A percentile compares a stretch with the other conserved stretches of the same genome.
phyloP scores from a whole-genome alignment of 345 rosid genomes.

The Linum trigynum region DNA sequence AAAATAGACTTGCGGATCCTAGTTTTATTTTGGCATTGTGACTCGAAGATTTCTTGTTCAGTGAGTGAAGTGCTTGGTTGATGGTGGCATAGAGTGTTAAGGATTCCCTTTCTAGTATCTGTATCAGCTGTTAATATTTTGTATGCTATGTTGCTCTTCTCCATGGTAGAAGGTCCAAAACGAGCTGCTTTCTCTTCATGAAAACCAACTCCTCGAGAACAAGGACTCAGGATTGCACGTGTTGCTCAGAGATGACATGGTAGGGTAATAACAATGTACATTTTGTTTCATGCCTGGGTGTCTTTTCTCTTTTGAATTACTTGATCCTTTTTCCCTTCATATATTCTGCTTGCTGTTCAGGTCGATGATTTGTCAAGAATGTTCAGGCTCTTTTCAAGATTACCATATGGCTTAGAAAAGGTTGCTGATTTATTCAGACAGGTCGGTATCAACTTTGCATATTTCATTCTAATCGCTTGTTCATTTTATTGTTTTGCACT shows the following conservation, averaged over 20 bases:
- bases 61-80: not conserved
- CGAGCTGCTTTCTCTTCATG: conserved; percentile 27
- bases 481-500: too few species aligned
- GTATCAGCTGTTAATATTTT: too few species aligned
- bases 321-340: too few species aligned
- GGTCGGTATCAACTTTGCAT: conserved; percentile 30
- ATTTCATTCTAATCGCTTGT: too few species aligned
- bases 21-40: not conserved
- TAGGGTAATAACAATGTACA: conserved; percentile 10
- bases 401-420: conserved; percentile 67
- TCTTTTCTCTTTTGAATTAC: too few species aligned
- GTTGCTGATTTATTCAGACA: conserved; percentile 76
- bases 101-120: not conserved
- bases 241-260: conserved; percentile 89
- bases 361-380: conserved; percentile 92
- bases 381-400: conserved; percentile 76
- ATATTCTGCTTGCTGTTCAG: conserved; percentile 21
- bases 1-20: not conserved
- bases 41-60: not conserved
- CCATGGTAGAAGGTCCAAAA: conserved; percentile 74
- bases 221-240: conserved; percentile 86
- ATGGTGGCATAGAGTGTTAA: not conserved
- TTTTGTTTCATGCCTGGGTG: not conserved
- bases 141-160: too few species aligned
- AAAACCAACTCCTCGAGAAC: conserved; percentile 57